phyloP scores from a whole-genome alignment of 192 early-diverging fungal species.

The Rhizophagus prolifer region DNA sequence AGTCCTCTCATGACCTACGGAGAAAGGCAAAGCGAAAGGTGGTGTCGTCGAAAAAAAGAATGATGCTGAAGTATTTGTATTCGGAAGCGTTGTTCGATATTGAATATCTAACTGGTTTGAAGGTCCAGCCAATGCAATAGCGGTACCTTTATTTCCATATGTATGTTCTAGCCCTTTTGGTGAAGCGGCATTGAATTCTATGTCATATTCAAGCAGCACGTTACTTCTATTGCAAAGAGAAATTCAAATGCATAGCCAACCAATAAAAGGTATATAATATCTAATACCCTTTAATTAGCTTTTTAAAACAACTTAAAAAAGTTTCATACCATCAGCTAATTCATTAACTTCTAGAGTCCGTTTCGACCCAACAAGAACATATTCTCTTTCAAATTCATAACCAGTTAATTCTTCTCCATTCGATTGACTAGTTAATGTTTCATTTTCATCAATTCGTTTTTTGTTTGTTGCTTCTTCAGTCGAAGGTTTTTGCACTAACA shows the following conservation, averaged over 20 bases:
- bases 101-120: conserved; percentile 22
- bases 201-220: background rate
- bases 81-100: conserved; percentile 35
- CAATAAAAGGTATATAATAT: background rate
- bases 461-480: conserved; percentile 1
- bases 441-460: conserved; percentile 27
- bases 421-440: conserved; percentile 25
- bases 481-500: conserved; percentile 21
- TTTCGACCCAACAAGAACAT: conserved; percentile 69
- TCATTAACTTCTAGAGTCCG: conserved; percentile 70
- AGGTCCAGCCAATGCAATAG: background rate
- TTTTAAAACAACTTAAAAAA: conserved; percentile 1
- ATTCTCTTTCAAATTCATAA: conserved; percentile 64
- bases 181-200: conserved; percentile 37
- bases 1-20: conserved; percentile 30
- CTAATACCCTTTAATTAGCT: background rate
- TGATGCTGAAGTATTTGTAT: conserved; percentile 29
- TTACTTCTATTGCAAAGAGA: background rate
- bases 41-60: conserved; percentile 41
- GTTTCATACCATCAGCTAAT: conserved; percentile 67
- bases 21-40: conserved; percentile 40
- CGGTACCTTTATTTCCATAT: background rate
- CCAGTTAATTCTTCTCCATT: conserved; percentile 20
- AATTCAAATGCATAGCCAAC: background rate
- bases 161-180: conserved; percentile 14